A percentile compares a stretch with the other conserved stretches of the same genome.
phyloP scores from a whole-genome alignment of 106 monocot species.

The Dioscorea alata region DNA sequence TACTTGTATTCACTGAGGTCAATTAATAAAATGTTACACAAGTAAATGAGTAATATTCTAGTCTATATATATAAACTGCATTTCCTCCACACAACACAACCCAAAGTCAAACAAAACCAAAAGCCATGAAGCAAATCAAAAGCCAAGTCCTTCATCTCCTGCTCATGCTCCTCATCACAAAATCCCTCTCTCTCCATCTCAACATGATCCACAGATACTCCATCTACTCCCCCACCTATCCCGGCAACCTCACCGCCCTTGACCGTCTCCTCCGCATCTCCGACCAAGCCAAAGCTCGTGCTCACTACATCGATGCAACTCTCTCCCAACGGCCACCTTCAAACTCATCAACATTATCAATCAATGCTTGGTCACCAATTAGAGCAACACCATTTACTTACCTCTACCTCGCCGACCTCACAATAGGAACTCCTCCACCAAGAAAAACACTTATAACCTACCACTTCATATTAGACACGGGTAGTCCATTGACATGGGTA shows the following conservation, averaged over 20 bases:
- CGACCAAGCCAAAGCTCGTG: not conserved
- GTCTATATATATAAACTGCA: too few species aligned
- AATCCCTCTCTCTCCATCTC: not conserved
- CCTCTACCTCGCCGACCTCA: not conserved
- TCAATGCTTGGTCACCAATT: not conserved
- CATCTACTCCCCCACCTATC: slow-evolving; percentile 3
- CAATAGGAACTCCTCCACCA: not conserved
- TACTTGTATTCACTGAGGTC: too few species aligned
- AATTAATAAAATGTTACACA: too few species aligned
- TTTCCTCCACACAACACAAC: too few species aligned
- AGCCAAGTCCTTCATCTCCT: too few species aligned
- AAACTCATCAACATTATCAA: not conserved
- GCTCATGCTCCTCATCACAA: not conserved
- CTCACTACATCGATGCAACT: not conserved
- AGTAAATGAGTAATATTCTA: too few species aligned
- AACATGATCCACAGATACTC: slow-evolving; percentile 3
- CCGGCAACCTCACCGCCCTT: not conserved
- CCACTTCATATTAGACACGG: not conserved
- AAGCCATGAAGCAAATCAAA: too few species aligned
- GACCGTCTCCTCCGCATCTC: not conserved
- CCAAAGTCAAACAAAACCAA: too few species aligned
- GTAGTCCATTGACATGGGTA: not conserved
- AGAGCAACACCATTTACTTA: not conserved
- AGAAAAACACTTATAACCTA: not conserved
- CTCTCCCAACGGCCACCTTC: not conserved